phyloP scores from a whole-genome alignment of 352 stramenopile genomes.

The Pythium folliculosum region DNA sequence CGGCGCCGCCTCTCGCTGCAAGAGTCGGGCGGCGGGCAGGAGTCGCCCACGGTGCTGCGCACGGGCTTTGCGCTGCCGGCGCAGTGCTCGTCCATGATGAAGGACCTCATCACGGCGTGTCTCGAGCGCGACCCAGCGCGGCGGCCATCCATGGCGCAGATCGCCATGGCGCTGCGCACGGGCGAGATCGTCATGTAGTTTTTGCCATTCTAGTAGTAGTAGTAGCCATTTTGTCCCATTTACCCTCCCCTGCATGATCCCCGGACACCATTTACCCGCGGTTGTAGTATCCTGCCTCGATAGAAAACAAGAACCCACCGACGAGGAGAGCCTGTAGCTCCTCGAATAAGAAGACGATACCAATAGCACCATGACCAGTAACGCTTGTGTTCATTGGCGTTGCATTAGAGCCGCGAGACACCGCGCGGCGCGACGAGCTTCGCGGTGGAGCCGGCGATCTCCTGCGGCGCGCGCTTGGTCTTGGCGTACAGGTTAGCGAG shows the following conservation, averaged over 20 bases:
- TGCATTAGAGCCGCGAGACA: constrained; percentile 17
- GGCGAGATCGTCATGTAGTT: constrained; percentile 50
- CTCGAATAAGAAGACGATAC: constrained; percentile 3
- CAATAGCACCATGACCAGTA: not conserved
- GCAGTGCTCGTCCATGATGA: constrained; percentile 65
- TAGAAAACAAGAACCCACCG: not conserved
- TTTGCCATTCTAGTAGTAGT: constrained; percentile 1
- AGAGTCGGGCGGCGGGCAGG: constrained; percentile 14
- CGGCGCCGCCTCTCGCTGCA: constrained; percentile 43
- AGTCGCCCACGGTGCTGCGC: constrained; percentile 43
- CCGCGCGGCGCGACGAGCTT: constrained; percentile 7
- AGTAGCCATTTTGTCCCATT: not conserved
- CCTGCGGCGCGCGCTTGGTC: constrained; percentile 29
- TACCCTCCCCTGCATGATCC: not conserved
- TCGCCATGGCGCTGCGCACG: constrained; percentile 61
- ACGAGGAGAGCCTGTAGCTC: not conserved
- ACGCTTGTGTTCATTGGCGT: not conserved
- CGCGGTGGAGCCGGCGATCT: not conserved
- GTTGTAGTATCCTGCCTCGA: no score
- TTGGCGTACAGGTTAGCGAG: constrained; percentile 56
- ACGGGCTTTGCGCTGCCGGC: constrained; percentile 57
- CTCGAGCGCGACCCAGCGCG: constrained; percentile 51
- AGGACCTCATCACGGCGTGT: constrained; percentile 63
- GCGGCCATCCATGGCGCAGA: constrained; percentile 63
- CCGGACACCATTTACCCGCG: no score